phyloP scores from a whole-genome alignment of 139 green algal species.

The Chlorella sorokiniana region DNA sequence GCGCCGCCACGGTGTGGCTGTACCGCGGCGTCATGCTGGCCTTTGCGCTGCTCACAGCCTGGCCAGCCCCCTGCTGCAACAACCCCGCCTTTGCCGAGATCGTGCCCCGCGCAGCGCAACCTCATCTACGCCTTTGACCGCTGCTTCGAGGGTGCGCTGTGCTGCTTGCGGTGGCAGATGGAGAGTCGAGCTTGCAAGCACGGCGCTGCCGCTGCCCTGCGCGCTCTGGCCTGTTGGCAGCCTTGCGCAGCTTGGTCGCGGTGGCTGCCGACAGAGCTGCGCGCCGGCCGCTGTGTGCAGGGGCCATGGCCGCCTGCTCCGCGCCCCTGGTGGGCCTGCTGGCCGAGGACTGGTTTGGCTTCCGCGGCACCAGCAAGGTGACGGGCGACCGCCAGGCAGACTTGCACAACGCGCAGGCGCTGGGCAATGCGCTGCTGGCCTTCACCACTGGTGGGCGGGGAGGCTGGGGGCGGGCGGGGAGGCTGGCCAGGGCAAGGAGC shows the following conservation, averaged over 20 bases:
- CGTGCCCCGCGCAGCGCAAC: conserved; percentile 74
- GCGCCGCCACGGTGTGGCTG: conserved; percentile 9
- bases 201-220: too few relatives aligned
- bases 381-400: conserved; percentile 13
- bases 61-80: conserved; percentile 48
- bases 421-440: conserved; percentile 46
- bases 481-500: too few relatives aligned
- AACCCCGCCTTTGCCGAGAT: conserved; percentile 79
- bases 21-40: conserved; percentile 46
- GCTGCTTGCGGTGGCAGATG: not conserved
- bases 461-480: not conserved
- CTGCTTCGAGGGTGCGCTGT: conserved; percentile 24
- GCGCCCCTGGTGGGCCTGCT: conserved; percentile 65
- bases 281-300: not conserved
- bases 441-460: conserved; percentile 28
- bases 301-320: conserved; percentile 49
- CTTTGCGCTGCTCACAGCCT: conserved; percentile 45
- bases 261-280: not conserved
- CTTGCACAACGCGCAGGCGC: conserved; percentile 41
- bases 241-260: too few relatives aligned
- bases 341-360: conserved; percentile 63
- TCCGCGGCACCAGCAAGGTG: conserved; percentile 43
- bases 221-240: too few relatives aligned
- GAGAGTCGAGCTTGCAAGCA: not conserved
- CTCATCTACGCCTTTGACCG: conserved; percentile 86